Percentiles rank a stretch among this genome's conserved stretches.
These are phyloP conservation scores for Leptographium lundbergii DNA, from an alignment of 2,329 filamentous ascomycete species.

Conservation along the genomic window DNA sequence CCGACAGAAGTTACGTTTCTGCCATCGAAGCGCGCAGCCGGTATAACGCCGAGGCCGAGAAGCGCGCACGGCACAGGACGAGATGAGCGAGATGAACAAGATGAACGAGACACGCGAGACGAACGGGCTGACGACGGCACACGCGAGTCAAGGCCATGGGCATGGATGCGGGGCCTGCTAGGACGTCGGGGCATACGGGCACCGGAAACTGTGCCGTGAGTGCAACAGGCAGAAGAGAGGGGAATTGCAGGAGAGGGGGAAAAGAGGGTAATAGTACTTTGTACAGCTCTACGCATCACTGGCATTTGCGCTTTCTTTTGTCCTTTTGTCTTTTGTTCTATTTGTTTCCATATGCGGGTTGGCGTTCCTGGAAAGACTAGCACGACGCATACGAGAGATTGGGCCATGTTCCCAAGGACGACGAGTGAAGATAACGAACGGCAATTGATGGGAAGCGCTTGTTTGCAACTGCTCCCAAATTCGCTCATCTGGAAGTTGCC, in stretches of 20 bases:
- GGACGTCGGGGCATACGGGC: background rate
- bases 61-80: background rate
- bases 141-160: background rate
- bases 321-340: background rate
- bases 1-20: background rate
- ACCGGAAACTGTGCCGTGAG: background rate
- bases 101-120: background rate
- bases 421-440: background rate
- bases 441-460: background rate
- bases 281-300: background rate
- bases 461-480: background rate
- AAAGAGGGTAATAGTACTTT: background rate
- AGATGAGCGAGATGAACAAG: background rate
- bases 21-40: background rate
- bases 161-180: conserved; percentile 7
- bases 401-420: background rate
- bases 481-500: background rate
- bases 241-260: background rate
- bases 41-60: background rate
- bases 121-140: background rate
- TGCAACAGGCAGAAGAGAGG: background rate
- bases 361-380: background rate
- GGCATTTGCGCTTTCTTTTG: background rate
- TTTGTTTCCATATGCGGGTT: background rate
- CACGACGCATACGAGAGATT: background rate